Conservation (phyloP, 192 early-diverging fungal genomes). For the Jimgerdemannia lactiflua region DNA sequence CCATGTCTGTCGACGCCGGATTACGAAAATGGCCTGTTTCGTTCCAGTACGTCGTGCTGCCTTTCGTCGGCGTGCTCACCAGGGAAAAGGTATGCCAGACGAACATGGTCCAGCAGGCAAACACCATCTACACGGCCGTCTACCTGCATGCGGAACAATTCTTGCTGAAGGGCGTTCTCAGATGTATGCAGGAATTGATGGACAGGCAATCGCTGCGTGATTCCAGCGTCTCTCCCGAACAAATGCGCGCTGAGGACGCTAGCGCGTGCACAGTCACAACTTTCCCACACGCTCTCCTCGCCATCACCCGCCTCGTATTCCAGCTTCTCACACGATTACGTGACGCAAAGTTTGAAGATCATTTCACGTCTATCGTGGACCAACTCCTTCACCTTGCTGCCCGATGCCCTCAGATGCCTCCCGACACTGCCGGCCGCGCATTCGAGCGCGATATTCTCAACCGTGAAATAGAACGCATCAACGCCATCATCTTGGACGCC, state of each 20-base stretch:
- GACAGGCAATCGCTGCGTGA: neutral
- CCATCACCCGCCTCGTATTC: neutral
- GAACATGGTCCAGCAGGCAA: neutral
- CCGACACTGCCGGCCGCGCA: neutral
- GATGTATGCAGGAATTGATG: neutral
- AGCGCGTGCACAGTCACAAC: neutral
- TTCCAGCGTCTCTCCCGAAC: neutral
- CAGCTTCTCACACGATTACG: neutral
- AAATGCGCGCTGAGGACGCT: neutral
- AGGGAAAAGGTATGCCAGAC: neutral
- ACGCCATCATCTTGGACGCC: neutral
- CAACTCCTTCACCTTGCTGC: neutral
- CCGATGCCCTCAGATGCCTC: neutral
- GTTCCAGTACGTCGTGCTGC: neutral
- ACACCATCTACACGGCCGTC: neutral
- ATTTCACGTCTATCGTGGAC: neutral
- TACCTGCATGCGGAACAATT: neutral
- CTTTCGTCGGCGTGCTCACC: neutral
- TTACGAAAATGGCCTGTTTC: conserved; percentile 6
- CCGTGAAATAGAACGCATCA: neutral
- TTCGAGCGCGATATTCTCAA: neutral
- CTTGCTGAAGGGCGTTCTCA: neutral
- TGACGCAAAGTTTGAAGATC: neutral
- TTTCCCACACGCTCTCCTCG: neutral
- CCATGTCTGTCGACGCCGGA: conserved; percentile 26